These are phyloP conservation scores for Trichocomaceae sp. DNA, from an alignment of 2,329 filamentous ascomycete species.

Conservation along the genomic window DNA sequence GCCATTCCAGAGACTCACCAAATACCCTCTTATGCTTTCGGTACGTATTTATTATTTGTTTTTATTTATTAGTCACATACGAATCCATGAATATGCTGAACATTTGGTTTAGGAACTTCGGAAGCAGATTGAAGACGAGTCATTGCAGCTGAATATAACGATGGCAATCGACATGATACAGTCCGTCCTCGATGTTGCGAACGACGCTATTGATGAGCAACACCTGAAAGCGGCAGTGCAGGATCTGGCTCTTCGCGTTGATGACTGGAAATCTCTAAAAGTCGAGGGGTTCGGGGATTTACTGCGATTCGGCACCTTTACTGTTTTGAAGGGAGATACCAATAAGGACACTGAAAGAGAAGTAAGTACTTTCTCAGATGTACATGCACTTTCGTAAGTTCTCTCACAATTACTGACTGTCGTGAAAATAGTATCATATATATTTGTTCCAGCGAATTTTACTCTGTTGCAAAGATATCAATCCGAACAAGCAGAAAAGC, in stretches of 20 bases:
- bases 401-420: slow-evolving; percentile 13
- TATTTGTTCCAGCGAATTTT: slow-evolving; percentile 95
- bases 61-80: not conserved
- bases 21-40: slow-evolving; percentile 85
- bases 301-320: slow-evolving; percentile 81
- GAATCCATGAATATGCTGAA: slow-evolving; percentile 4
- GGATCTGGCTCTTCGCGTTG: slow-evolving; percentile 74
- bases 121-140: slow-evolving; percentile 72
- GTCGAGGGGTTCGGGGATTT: slow-evolving; percentile 88
- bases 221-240: slow-evolving; percentile 75
- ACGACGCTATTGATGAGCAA: slow-evolving; percentile 84
- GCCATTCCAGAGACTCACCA: slow-evolving; percentile 90
- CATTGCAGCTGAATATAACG: slow-evolving; percentile 64
- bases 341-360: slow-evolving; percentile 89
- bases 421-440: slow-evolving; percentile 70
- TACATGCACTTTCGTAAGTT: not conserved
- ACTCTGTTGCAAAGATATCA: slow-evolving; percentile 92
- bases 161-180: slow-evolving; percentile 76
- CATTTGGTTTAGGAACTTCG: slow-evolving; percentile 60
- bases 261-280: slow-evolving; percentile 93
- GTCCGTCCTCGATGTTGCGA: slow-evolving; percentile 73
- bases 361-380: slow-evolving; percentile 44
- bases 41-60: slow-evolving; percentile 42
- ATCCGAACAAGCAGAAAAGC: slow-evolving; percentile 71
- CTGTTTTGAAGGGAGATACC: slow-evolving; percentile 68